phyloP scores from a whole-genome alignment of 108 stramenopile species.

The Discostella stelligeroides region DNA sequence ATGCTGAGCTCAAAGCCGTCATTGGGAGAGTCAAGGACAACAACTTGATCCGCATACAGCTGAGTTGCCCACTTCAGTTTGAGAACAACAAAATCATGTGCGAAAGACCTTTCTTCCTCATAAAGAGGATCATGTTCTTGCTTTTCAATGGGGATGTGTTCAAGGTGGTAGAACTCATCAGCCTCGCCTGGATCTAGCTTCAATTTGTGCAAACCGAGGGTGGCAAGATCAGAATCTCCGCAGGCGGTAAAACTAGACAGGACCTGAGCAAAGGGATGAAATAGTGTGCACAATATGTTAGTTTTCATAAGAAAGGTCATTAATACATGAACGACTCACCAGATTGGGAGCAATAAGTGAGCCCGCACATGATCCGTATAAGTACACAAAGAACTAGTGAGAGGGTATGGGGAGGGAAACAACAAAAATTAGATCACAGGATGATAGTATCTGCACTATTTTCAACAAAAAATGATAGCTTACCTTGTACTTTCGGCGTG shows the following conservation, averaged over 20 bases:
- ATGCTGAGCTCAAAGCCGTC: not conserved
- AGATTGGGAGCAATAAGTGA: not conserved
- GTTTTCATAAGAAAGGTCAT: too few relatives aligned
- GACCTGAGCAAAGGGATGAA: too few relatives aligned
- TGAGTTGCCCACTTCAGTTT: not conserved
- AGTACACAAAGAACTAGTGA: slow-evolving; percentile 6
- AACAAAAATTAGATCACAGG: too few relatives aligned
- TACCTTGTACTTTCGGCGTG: too few relatives aligned
- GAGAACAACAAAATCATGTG: not conserved
- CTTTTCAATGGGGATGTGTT: not conserved
- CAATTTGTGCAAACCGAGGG: slow-evolving; percentile 4
- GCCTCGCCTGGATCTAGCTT: not conserved
- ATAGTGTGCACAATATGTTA: too few relatives aligned
- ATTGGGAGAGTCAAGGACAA: not conserved
- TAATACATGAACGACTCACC: not conserved
- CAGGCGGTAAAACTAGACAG: too few relatives aligned
- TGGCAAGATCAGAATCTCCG: not conserved
- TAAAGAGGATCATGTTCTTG: not conserved
- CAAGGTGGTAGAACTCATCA: not conserved
- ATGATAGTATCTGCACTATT: too few relatives aligned
- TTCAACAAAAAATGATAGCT: too few relatives aligned
- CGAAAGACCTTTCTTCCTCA: not conserved
- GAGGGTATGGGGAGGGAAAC: too few relatives aligned
- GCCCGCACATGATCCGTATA: not conserved
- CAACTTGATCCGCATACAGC: not conserved